A percentile compares a stretch with the other conserved stretches of the same genome.
These are phyloP conservation scores for Asterophora parasitica DNA, from an alignment of 768 basidiomycete species.

Conservation along the genomic window DNA sequence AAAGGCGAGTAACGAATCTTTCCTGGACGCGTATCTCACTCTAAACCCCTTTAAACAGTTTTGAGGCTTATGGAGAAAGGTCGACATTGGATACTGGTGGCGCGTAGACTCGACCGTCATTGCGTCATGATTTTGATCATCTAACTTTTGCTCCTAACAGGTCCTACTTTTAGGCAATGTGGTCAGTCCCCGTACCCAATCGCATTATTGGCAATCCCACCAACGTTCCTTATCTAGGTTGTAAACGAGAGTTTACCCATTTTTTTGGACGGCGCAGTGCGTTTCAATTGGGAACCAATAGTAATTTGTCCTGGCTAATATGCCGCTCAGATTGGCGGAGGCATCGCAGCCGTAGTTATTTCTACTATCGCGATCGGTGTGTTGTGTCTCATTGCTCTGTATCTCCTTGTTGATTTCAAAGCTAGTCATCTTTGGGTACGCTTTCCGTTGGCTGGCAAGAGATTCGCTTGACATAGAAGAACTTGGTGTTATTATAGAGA, in stretches of 20 bases:
- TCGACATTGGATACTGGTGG: slow-evolving; percentile 93
- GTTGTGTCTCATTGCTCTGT: slow-evolving; percentile 6
- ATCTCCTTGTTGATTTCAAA: slow-evolving; percentile 4
- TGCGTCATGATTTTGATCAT: background rate
- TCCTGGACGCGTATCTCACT: background rate
- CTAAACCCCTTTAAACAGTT: slow-evolving; percentile 29
- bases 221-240: slow-evolving; percentile 38
- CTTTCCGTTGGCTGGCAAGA: background rate
- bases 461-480: background rate
- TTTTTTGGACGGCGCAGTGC: slow-evolving; percentile 70
- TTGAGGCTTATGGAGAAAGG: slow-evolving; percentile 55
- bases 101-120: slow-evolving; percentile 29
- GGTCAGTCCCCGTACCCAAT: slow-evolving; percentile 35
- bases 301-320: background rate
- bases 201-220: background rate
- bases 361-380: slow-evolving; percentile 71
- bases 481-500: slow-evolving; percentile 45
- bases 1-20: slow-evolving; percentile 42
- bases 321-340: slow-evolving; percentile 46
- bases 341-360: slow-evolving; percentile 71
- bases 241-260: slow-evolving; percentile 83
- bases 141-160: slow-evolving; percentile 27
- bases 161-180: slow-evolving; percentile 88
- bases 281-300: no score
- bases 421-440: slow-evolving; percentile 79